phyloP scores from a whole-genome alignment of 1,284 basidiomycete species.

The Cutaneotrichosporon cutaneum region DNA sequence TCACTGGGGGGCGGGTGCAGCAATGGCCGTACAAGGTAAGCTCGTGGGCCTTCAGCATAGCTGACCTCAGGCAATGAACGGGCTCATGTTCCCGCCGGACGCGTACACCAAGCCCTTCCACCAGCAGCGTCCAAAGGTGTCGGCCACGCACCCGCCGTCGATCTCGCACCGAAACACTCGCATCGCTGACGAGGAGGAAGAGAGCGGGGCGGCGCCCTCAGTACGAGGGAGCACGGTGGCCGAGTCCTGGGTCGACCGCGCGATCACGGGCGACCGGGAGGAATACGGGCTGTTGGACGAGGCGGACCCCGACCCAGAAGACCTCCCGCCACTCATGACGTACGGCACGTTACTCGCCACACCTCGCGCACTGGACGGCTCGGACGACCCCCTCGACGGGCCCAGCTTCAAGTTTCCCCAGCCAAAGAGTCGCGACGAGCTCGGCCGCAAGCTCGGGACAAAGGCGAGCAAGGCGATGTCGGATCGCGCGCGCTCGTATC shows the following conservation, averaged over 20 bases:
- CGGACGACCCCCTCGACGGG: slow-evolving; percentile 57
- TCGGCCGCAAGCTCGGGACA: slow-evolving; percentile 74
- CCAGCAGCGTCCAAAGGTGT: neutral
- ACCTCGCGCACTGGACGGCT: slow-evolving; percentile 69
- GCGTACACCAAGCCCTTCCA: slow-evolving; percentile 75
- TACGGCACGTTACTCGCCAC: slow-evolving; percentile 87
- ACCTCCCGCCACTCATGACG: slow-evolving; percentile 87
- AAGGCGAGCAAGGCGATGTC: slow-evolving; percentile 52
- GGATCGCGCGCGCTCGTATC: slow-evolving; percentile 47
- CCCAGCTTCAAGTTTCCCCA: slow-evolving; percentile 69
- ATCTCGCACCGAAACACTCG: slow-evolving; percentile 79
- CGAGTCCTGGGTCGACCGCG: slow-evolving; percentile 79
- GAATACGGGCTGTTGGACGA: slow-evolving; percentile 13
- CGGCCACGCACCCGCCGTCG: slow-evolving; percentile 57
- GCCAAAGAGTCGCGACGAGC: slow-evolving; percentile 68
- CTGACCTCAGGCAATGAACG: slow-evolving; percentile 58
- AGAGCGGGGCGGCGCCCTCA: slow-evolving; percentile 55
- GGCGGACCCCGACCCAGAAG: slow-evolving; percentile 62
- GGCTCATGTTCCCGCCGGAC: slow-evolving; percentile 88
- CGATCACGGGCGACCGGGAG: slow-evolving; percentile 65
- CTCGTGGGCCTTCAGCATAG: neutral
- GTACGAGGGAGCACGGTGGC: slow-evolving; percentile 72
- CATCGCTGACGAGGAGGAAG: slow-evolving; percentile 66
- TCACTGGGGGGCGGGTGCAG: slow-evolving; percentile 56
- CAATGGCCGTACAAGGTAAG: slow-evolving; percentile 84